Base-by-base conservation (phyloP, 306 rosid genomes). In the Calophaca sinica region DNA sequence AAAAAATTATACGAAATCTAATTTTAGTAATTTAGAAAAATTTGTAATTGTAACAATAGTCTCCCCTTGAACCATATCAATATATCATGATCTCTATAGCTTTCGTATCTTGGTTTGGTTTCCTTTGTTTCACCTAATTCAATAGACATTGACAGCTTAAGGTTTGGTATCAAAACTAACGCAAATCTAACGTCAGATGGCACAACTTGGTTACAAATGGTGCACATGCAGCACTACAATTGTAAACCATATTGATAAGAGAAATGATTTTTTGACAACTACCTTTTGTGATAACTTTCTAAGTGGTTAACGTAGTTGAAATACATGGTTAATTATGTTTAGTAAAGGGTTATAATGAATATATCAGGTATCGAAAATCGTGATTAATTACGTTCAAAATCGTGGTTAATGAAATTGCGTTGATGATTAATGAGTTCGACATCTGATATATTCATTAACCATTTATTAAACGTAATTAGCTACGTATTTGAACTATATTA, bases 211-310 rank as follows among this genome's bases (percentile, higher is more conserved):
- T 48, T 67, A 80, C 70, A 80, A 60, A 49, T 67, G 75, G 32
- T 49, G 72, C 60, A 67, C 84, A 74, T 74, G 84, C 60, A 68
- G n/a, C 68, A 50, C 12, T 28, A 74, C 72, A 74, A 72, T 80
- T 80, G 79, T 74, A 65, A 72, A 44, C 15, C 74, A 63, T 46
- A 65, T 26, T 20, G 26, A 20, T 1, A 20, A 20, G 1, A 20
- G 26, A 20, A 20, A 20, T 20, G 26, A 20, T 20, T 20, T 20
- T 20, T 20, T 20, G 1, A 20, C 26, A 20, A 20, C 26, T 1
- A 20, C 0, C 26, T 20, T 20, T 20, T 1, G 26, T 1, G 26
- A 20, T 20, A 20, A 20, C 26, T 20, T 20, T 20, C 26, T 20
- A 20, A 20, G 26, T 20, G 26, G 1, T 20, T 20, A 20, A 20